Evolutionary conservation across 768 basidiomycete species (phyloP), one percentile per base, ranked within the genome.

Genomic region (Lyophyllum atratum): DNA sequence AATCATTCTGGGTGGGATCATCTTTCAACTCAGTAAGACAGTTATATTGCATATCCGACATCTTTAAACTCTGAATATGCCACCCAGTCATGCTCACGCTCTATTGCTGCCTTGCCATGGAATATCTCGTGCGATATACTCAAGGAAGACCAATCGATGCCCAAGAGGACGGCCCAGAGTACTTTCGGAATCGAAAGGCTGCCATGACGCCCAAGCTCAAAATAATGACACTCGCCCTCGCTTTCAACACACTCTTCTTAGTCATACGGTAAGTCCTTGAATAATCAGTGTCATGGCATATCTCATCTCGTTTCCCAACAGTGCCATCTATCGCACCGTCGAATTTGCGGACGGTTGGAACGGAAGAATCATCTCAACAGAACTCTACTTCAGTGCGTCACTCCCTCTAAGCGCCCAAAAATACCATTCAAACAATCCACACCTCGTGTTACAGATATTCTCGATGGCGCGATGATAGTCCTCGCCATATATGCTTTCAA

Each of bases 331-430:
- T 65, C 78, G 84, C 47, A 80, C 80, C 0, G 68, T 79, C 42
- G 83, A 84, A 64, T 66, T 81, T 9, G 60, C 72, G 1, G 74
- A 79, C 49, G 84, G 83, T 0, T 86, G 83, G 81, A 58, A 59
- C 25, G 84, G 85, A 9, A 60, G 62, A 2, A 76, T 85, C 55
- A 82, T 84, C 55, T 59, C 65, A 10, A 81, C 79, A 1, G 69
- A 86, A 59, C 59, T 73, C 4, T 79, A 77, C 59, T 82, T 84
- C 68, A 75, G 80, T 81, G 48, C 37, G 78, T 37, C 11, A 14
- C 34, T 6, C 34, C 0, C 31, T 22, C 46, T 31, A 14, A n/a
- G 17, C 12, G 21, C 51, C 40, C 22, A 7, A 25, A 31, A 21
- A 24, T 29, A 15, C 10, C 43, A 14, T 28, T 43, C 15, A 57